phyloP scores from a whole-genome alignment of 495 filamentous ascomycete genomes.

The Cercophora sp. region DNA sequence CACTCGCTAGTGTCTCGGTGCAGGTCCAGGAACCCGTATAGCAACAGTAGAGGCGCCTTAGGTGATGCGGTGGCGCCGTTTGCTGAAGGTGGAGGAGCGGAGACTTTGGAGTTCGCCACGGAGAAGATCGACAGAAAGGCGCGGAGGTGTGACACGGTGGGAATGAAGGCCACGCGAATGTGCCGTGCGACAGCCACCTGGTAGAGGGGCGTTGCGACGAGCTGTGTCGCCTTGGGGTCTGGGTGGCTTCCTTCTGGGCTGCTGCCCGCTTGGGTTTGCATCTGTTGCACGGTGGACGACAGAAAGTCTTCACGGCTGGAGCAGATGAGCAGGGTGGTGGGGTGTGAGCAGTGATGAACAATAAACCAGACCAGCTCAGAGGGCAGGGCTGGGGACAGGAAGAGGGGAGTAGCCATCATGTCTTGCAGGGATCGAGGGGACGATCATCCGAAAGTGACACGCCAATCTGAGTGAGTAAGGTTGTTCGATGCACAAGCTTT shows the following conservation, averaged over 20 bases:
- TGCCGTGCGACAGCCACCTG: constrained; percentile 63
- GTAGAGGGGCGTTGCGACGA: constrained; percentile 63
- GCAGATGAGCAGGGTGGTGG: constrained; percentile 68
- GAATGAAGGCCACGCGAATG: constrained; percentile 65
- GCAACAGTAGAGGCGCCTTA: constrained; percentile 44
- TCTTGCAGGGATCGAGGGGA: no score
- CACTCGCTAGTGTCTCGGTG: constrained; percentile 75
- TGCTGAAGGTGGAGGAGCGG: constrained; percentile 20
- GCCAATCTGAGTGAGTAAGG: no score
- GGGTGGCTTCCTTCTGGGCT: no score
- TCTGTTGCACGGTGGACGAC: constrained; percentile 29
- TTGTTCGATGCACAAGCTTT: no score
- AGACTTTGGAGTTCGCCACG: constrained; percentile 20
- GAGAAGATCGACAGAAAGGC: constrained; percentile 63
- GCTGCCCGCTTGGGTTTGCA: no score
- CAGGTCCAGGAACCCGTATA: constrained; percentile 62
- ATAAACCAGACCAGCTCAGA: constrained; percentile 62
- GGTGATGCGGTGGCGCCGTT: not conserved
- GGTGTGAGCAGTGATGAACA: constrained; percentile 48
- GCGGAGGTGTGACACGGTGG: constrained; percentile 70
- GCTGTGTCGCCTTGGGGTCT: constrained; percentile 12
- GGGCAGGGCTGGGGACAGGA: constrained; percentile 49
- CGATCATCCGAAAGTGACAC: no score
- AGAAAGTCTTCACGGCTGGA: constrained; percentile 62
- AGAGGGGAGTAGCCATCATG: no score